Conservation (phyloP, 1,284 basidiomycete genomes). For the Lentinula novae-zelandiae region DNA sequence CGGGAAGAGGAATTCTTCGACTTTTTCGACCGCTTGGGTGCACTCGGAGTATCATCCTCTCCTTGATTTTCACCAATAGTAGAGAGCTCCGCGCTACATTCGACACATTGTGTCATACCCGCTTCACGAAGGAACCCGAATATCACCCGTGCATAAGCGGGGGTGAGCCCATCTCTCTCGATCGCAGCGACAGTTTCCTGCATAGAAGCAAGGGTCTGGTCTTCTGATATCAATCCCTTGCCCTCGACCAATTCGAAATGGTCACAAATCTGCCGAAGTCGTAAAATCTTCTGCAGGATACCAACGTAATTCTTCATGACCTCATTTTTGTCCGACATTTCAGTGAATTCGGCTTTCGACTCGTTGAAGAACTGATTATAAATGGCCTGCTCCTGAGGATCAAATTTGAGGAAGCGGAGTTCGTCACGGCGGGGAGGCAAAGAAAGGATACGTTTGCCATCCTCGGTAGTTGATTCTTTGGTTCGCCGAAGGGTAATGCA, state of each 20-base stretch:
- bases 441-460: constrained; percentile 82
- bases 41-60: constrained; percentile 46
- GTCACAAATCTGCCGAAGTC: constrained; percentile 95
- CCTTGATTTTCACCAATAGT: constrained; percentile 40
- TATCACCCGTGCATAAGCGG: constrained; percentile 71
- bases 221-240: constrained; percentile 52
- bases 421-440: constrained; percentile 88
- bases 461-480: constrained; percentile 81
- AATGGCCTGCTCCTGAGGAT: constrained; percentile 77
- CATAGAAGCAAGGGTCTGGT: constrained; percentile 48
- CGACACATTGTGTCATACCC: constrained; percentile 82
- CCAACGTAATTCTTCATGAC: constrained; percentile 98
- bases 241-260: constrained; percentile 90
- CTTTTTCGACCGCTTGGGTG: constrained; percentile 63
- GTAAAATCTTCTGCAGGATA: constrained; percentile 92
- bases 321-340: constrained; percentile 83
- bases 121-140: constrained; percentile 82
- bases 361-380: constrained; percentile 88
- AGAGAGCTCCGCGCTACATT: constrained; percentile 81
- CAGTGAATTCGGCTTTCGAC: constrained; percentile 88
- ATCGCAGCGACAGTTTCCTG: constrained; percentile 79
- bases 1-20: constrained; percentile 54
- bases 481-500: constrained; percentile 95
- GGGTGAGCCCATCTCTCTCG: constrained; percentile 76
- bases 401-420: constrained; percentile 82